Conservation (phyloP, 2,329 filamentous ascomycete species). For the Didymella segeticola region DNA sequence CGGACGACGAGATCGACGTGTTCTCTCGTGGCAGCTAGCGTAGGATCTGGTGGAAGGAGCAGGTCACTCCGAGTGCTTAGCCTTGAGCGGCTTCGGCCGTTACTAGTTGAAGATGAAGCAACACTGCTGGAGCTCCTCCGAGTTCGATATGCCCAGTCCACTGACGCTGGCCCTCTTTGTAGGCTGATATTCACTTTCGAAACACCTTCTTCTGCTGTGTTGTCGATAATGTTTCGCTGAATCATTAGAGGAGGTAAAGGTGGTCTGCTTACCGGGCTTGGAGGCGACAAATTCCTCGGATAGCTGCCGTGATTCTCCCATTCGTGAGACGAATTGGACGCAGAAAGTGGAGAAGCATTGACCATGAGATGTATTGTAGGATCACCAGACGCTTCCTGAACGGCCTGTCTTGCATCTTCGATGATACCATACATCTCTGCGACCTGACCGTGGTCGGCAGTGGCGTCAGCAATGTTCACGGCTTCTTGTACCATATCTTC, state of each 20-base stretch:
- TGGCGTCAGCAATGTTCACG: constrained; percentile 45
- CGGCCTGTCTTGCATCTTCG: constrained; percentile 46
- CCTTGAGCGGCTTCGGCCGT: constrained; percentile 9
- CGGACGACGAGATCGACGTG: constrained; percentile 42
- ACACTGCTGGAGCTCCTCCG: background rate
- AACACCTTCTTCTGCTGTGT: background rate
- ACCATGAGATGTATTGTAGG: constrained; percentile 30
- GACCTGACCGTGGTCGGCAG: constrained; percentile 39
- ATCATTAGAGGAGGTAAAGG: background rate
- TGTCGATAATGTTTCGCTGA: background rate
- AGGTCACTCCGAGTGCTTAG: constrained; percentile 30
- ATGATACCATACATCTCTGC: constrained; percentile 51
- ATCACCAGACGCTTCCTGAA: constrained; percentile 40
- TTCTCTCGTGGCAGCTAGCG: constrained; percentile 31
- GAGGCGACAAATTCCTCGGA: background rate
- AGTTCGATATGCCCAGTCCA: constrained; percentile 40
- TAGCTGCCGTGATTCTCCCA: background rate
- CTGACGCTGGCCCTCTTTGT: constrained; percentile 23
- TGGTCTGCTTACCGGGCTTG: background rate
- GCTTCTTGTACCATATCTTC: constrained; percentile 55
- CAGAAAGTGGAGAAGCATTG: constrained; percentile 29
- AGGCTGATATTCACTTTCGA: constrained; percentile 13
- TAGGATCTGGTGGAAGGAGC: constrained; percentile 31
- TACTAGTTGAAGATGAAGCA: constrained; percentile 13
- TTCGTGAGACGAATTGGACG: constrained; percentile 13